Evolutionary conservation across 495 filamentous ascomycete genomes (phyloP), one percentile per base, ranked within the genome.

Genomic region (Penicillium odoratum): DNA sequence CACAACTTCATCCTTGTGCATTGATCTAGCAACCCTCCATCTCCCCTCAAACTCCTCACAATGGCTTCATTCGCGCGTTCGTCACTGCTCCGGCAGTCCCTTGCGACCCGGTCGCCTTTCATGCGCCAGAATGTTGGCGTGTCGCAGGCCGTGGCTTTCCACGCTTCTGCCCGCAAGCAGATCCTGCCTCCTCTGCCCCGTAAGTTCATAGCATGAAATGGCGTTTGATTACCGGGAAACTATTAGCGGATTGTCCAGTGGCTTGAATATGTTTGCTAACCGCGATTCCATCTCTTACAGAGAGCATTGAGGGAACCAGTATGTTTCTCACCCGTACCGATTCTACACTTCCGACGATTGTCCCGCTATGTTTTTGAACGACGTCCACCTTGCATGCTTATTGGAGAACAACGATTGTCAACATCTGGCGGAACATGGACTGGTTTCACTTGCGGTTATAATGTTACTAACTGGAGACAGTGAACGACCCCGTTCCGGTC

Each of bases 401-500:
- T 25, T 42, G n/a, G 51, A 55, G n/a, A 46, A 7, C 11, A 31
- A 8, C 11, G 31, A 9, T 29, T 11, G 15, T 28, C 25, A 33
- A 31, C 29, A 18, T 16, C 3, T 50, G 30, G 36, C 38, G 46
- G 31, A 53, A 31, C 34, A 36, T 30, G 29, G n/a, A 52, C 30
- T 7, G 50, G 31, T 11, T 31, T 15, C 18, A 3, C 13, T 34
- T 34, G 8, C 6, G 1, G 29, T 47, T 49, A 18, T 28, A 58
- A 53, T 36, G 42, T 26, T 56, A 51, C 29, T 58, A 55, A 59
- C 51, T 5, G 11, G 31, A 36, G 26, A 66, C 48, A 95, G 90
- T 89, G 63, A 98, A 98, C 77, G 94, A 98, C 71, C 81, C 94
- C 53, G 88, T 83, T 46, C 85, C 83, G 28, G 69, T 97, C n/a